Evolutionary conservation across 306 rosid genomes (phyloP).

Genomic region (Arachis stenosperma): DNA sequence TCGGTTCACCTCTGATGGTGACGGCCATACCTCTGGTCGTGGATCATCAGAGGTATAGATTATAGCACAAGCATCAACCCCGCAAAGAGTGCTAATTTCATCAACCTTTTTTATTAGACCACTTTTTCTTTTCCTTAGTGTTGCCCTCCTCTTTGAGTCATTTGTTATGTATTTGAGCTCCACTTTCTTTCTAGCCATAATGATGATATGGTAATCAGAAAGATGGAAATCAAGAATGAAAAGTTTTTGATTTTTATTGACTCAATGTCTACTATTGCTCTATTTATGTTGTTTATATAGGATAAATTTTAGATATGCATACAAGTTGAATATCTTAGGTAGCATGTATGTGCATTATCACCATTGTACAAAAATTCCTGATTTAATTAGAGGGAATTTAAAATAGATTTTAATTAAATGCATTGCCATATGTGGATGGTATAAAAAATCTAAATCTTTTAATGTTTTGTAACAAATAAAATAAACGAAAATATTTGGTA

Average conservation of each 20-base stretch:
- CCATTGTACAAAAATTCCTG: too few species aligned
- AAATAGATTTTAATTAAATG: neutral
- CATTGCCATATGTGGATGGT: neutral
- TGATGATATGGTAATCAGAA: neutral
- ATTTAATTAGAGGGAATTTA: neutral
- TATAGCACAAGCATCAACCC: conserved; percentile 43
- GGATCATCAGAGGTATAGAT: conserved; percentile 30
- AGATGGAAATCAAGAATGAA: neutral
- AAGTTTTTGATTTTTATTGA: neutral
- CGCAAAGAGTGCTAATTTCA: conserved; percentile 35
- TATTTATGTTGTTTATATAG: neutral
- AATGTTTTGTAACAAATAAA: neutral
- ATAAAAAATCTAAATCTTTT: neutral
- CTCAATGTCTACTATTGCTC: neutral
- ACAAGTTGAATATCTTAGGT: neutral
- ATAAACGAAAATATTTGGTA: too few species aligned
- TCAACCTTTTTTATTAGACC: conserved; percentile 16
- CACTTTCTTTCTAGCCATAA: conserved; percentile 43
- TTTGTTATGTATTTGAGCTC: conserved; percentile 30
- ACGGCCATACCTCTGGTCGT: conserved; percentile 50
- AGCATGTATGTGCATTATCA: neutral
- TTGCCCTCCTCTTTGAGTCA: conserved; percentile 36
- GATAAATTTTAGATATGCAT: neutral
- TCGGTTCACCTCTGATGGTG: neutral
- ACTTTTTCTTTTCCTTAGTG: conserved; percentile 37